Evolutionary conservation across 192 early-diverging fungal species (phyloP).

Genomic region (Entophlyctis helioformis): DNA sequence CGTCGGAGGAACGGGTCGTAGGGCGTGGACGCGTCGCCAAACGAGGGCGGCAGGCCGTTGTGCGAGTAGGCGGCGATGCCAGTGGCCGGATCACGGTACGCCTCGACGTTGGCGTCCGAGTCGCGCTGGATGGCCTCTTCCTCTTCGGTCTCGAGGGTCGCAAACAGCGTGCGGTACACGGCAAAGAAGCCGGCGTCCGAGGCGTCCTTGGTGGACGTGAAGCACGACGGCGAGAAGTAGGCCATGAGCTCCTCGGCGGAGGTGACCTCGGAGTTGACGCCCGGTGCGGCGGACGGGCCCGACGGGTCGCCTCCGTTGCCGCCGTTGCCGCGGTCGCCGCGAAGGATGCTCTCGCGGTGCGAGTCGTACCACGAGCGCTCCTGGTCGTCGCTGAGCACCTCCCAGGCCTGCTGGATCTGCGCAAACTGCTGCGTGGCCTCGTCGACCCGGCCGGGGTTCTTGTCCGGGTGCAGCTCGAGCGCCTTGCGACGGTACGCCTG

Average conservation of each 20-base stretch:
- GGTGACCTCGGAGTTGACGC: conserved; percentile 17
- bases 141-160: conserved; percentile 71
- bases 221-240: conserved; percentile 65
- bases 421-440: conserved; percentile 84
- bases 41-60: too few relatives aligned
- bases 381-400: conserved; percentile 81
- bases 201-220: conserved; percentile 57
- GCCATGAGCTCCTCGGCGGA: conserved; percentile 62
- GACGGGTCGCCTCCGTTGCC: too few relatives aligned
- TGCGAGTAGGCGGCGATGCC: too few relatives aligned
- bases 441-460: conserved; percentile 70
- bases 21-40: conserved; percentile 56
- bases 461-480: conserved; percentile 59
- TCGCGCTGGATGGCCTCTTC: conserved; percentile 33
- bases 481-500: conserved; percentile 42
- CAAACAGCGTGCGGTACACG: conserved; percentile 70
- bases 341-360: conserved; percentile 84
- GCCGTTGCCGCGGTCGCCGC: conserved; percentile 54
- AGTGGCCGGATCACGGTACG: too few relatives aligned
- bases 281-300: too few relatives aligned
- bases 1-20: conserved; percentile 50
- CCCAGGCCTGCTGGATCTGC: conserved; percentile 85
- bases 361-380: conserved; percentile 94
- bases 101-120: conserved; percentile 13
- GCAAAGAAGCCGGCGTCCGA: conserved; percentile 61